Evolutionary conservation across 495 filamentous ascomycete species (phyloP), one percentile per base, ranked within the genome.

Genomic region (Tuber calosporum): DNA sequence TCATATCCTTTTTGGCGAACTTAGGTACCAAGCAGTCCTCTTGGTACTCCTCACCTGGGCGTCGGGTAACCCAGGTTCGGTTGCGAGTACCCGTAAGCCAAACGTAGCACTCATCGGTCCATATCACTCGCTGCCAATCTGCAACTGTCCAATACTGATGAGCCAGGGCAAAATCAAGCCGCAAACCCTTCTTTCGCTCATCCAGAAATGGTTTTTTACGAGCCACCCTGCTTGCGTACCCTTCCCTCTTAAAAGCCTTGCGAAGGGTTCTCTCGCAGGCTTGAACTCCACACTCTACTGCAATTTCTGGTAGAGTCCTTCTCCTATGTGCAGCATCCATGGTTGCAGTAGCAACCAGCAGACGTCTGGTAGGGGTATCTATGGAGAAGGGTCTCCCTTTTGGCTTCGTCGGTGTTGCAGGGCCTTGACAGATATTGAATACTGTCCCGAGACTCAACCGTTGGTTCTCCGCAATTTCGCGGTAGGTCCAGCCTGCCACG

Each of bases 21-120:
- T 66, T 72, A 15, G 48, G 66, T 8, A 68, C 38, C 1, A 77
- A 53, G 34, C 68, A 77, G 13, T 78, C 67, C 17, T 67, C 70
- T 0, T 68, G 37, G 42, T 68, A 74, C 3, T 68, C 67, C 20
- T 74, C 71, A 30, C 39, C 73, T 22, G 66, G 15, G 34, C 39
- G 39, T 0, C 69, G 30, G 15, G 69, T 68, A 26, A 72, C 40
- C 48, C 68, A 72, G 1, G 72, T 45, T 22, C 41, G 45, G 37
- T 37, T 38, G 0, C 11, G 13, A 42, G 40, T 42, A 6, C 38
- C 40, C 7, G 40, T 11, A 1, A 42, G 13, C 40, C 13, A 42
- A 42, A 42, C 13, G 13, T 42, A 42, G 11, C 13, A 4, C 13
- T 42, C 13, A 15, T 42, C 9, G 1, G 13, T 42, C 9, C 40